Base-by-base conservation (phyloP, 208 protist genomes). In the Acanthamoeba castellanii region DNA sequence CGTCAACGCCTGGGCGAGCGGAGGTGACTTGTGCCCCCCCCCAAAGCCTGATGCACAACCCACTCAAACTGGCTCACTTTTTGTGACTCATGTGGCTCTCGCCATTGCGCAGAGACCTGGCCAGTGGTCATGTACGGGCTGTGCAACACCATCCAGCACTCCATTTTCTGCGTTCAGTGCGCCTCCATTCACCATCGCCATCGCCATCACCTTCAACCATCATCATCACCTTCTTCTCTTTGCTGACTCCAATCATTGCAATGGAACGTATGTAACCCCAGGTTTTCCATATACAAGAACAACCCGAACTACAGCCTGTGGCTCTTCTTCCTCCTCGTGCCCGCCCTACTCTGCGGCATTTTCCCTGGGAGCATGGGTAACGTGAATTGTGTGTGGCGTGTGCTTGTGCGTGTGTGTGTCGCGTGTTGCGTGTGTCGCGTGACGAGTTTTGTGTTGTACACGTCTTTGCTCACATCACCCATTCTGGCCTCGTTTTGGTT, bases 261-360 rank as follows among this genome's bases (percentile, higher is more conserved):
- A 55, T 55, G 50, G 14, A 2, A 20, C 50, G 14, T 18, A 6
- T 55, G 50, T 55, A 6, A 55, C 22, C 25, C 7, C 42, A 85
- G 76, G n/a, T 85, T 85, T 85, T 85, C 76, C 13, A 85, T 85
- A 2, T 85, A 85, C 76, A 85, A 85, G 76, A 57, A 85, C 42
- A 32, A 85, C 27, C 76, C 76, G n/a, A 85, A 85, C 45, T 85
- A 85, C 76, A 85, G 76, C 25, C 30, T 85, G 76, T 85, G 76
- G 76, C 76, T 85, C 27, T 85, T 85, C 76, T 85, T 85, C 76
- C 76, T 34, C 13, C 34, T 85, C 27, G 27, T 85, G 45, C 76
- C 76, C 27, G 13, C 42, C 14, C 22, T 37, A 4, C 76, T 85
- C 76, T 85, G 30, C 42, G 6, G 20, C 42, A 27, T 85, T 34